Conservation (phyloP, 2,329 filamentous ascomycete species). For the Ophioceras dolichostomum region DNA sequence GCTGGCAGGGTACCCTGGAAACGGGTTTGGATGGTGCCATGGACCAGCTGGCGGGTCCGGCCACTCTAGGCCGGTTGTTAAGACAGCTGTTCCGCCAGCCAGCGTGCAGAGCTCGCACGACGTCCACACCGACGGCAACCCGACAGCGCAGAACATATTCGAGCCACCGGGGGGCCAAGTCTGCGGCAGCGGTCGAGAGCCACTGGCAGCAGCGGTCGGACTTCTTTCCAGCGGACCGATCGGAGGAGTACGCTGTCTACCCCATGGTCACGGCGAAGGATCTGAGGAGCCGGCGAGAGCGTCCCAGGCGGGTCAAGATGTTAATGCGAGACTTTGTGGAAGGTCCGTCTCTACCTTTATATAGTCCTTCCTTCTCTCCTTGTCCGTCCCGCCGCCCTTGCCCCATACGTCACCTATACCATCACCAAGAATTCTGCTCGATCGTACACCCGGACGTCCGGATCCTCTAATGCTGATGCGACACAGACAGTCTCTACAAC, state of each 20-base stretch:
- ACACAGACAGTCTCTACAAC: conserved; percentile 80
- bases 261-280: conserved; percentile 78
- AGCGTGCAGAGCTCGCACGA: conserved; percentile 37
- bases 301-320: conserved; percentile 90
- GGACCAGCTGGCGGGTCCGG: too few species aligned
- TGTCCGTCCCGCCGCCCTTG: not conserved
- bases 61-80: conserved; percentile 60
- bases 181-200: conserved; percentile 40
- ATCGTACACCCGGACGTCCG: conserved; percentile 20
- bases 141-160: conserved; percentile 5
- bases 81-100: conserved; percentile 73
- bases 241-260: conserved; percentile 68
- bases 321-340: conserved; percentile 95
- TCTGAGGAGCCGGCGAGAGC: conserved; percentile 57
- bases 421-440: too few species aligned
- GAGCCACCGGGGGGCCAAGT: conserved; percentile 13
- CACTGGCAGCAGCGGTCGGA: conserved; percentile 79
- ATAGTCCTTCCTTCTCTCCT: not conserved
- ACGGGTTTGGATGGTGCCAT: too few species aligned
- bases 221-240: conserved; percentile 62
- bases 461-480: conserved; percentile 5
- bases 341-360: conserved; percentile 36
- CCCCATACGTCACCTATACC: not conserved
- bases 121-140: conserved; percentile 2
- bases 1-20: too few species aligned